Evolutionary conservation across 768 basidiomycete species (phyloP).

Genomic region (Collybia nuda): DNA sequence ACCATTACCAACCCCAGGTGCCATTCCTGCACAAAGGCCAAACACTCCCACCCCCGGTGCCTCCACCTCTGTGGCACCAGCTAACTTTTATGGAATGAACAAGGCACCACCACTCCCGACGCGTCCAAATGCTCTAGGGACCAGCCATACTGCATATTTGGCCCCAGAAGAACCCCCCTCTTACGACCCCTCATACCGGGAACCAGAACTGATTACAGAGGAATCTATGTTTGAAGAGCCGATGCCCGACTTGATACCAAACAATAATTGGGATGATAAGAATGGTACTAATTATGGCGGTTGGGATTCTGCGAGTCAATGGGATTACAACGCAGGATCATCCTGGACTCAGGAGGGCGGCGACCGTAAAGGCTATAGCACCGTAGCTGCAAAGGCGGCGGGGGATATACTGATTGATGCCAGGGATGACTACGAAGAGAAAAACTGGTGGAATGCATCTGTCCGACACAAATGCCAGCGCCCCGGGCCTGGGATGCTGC

Average conservation of each 20-base stretch:
- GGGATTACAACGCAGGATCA: slow-evolving; percentile 12
- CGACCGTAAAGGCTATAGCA: slow-evolving; percentile 11
- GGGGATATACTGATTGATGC: slow-evolving; percentile 54
- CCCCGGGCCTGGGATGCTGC: slow-evolving; percentile 71
- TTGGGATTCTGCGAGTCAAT: slow-evolving; percentile 3
- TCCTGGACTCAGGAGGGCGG: slow-evolving; percentile 14
- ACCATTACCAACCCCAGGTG: slow-evolving; percentile 46
- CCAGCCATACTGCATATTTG: slow-evolving; percentile 40
- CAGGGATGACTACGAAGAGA: slow-evolving; percentile 59
- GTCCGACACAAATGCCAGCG: slow-evolving; percentile 44
- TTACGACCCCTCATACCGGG: slow-evolving; percentile 42
- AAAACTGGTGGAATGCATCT: slow-evolving; percentile 65
- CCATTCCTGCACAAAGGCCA: slow-evolving; percentile 33
- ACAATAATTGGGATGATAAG: slow-evolving; percentile 19
- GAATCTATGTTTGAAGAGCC: slow-evolving; percentile 25
- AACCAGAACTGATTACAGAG: slow-evolving; percentile 55
- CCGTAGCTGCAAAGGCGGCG: slow-evolving; percentile 12
- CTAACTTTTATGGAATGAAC: slow-evolving; percentile 35
- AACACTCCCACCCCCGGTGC: slow-evolving; percentile 35
- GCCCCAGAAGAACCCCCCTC: slow-evolving; percentile 35
- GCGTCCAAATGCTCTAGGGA: slow-evolving; percentile 40
- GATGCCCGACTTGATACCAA: slow-evolving; percentile 31
- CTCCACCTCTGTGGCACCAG: slow-evolving; percentile 28
- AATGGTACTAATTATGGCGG: too few relatives aligned
- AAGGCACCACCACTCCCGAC: slow-evolving; percentile 38